phyloP scores from a whole-genome alignment of 768 basidiomycete species.

The Calocera viscosa region DNA sequence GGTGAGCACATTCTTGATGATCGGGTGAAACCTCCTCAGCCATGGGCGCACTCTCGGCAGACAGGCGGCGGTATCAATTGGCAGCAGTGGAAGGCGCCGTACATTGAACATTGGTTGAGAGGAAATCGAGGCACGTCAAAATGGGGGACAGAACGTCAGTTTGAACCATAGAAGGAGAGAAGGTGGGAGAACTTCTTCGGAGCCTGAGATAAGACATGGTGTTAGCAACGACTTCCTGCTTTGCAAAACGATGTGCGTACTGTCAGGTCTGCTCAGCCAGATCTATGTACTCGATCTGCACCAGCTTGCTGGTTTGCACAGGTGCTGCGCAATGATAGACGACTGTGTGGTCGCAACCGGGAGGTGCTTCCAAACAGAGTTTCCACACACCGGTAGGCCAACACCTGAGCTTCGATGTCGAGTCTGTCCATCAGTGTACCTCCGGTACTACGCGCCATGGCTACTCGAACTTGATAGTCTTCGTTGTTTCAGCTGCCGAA shows the following conservation, averaged over 20 bases:
- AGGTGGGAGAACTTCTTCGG: constrained; percentile 97
- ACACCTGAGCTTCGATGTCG: constrained; percentile 70
- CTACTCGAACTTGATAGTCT: constrained; percentile 79
- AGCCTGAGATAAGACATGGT: constrained; percentile 50
- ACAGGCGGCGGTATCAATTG: constrained; percentile 89
- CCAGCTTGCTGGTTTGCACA: constrained; percentile 89
- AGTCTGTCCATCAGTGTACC: constrained; percentile 25
- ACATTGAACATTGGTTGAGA: constrained; percentile 92
- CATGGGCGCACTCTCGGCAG: constrained; percentile 78
- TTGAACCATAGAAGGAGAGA: constrained; percentile 86
- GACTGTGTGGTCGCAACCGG: constrained; percentile 91
- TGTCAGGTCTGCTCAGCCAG: constrained; percentile 95
- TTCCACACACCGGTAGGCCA: constrained; percentile 91
- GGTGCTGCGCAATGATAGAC: constrained; percentile 98
- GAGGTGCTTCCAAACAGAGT: constrained; percentile 99
- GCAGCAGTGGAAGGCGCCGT: constrained; percentile 93
- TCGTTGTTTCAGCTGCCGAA: constrained; percentile 37
- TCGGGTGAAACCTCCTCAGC: constrained; percentile 71
- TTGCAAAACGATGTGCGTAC: constrained; percentile 41
- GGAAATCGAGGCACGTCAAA: constrained; percentile 94
- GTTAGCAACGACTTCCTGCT: constrained; percentile 15
- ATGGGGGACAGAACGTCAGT: constrained; percentile 92
- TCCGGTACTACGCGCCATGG: constrained; percentile 58
- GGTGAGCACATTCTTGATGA: constrained; percentile 78
- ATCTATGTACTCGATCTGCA: constrained; percentile 96